Conservation (phyloP, 495 filamentous ascomycete species). For the Aspergillus cavernicola region DNA sequence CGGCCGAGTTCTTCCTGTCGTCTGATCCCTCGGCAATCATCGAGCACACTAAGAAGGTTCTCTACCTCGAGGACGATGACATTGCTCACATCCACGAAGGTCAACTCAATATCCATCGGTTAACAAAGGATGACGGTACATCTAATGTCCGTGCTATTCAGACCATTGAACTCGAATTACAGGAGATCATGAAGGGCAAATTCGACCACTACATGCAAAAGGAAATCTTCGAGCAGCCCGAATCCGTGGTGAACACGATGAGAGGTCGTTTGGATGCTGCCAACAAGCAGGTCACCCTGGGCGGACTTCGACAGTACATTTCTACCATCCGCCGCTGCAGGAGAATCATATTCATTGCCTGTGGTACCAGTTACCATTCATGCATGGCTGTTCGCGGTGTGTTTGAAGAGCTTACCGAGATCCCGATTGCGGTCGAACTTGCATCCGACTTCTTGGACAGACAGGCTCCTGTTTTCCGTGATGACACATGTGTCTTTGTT, state of each 20-base stretch:
- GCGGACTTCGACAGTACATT: conserved; percentile 93
- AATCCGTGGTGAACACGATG: conserved; percentile 99
- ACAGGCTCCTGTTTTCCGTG: conserved; percentile 97
- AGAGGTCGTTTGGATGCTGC: conserved; percentile 90
- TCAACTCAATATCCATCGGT: conserved; percentile 95
- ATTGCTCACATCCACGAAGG: conserved; percentile 99
- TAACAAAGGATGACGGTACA: conserved; percentile 92
- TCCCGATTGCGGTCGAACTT: conserved; percentile 93
- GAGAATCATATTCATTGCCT: conserved; percentile 96
- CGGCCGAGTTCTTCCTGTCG: conserved; percentile 98
- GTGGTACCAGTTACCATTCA: conserved; percentile 95
- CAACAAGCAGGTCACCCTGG: conserved; percentile 91
- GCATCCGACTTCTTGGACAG: conserved; percentile 98
- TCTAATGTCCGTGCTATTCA: conserved; percentile 97
- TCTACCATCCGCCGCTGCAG: conserved; percentile 93
- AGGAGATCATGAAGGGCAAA: conserved; percentile 99
- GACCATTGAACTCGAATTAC: conserved; percentile 95
- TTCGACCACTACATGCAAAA: conserved; percentile 99
- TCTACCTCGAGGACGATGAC: conserved; percentile 98
- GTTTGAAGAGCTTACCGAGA: conserved; percentile 97
- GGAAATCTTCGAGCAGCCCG: conserved; percentile 99
- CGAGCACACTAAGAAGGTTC: conserved; percentile 99
- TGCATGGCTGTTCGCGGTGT: conserved; percentile 98
- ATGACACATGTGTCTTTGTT: conserved; percentile 98
- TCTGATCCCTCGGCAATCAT: conserved; percentile 98